phyloP scores from a whole-genome alignment of 202 grass and related monocot species.

The Dendrocalamus latiflorus region DNA sequence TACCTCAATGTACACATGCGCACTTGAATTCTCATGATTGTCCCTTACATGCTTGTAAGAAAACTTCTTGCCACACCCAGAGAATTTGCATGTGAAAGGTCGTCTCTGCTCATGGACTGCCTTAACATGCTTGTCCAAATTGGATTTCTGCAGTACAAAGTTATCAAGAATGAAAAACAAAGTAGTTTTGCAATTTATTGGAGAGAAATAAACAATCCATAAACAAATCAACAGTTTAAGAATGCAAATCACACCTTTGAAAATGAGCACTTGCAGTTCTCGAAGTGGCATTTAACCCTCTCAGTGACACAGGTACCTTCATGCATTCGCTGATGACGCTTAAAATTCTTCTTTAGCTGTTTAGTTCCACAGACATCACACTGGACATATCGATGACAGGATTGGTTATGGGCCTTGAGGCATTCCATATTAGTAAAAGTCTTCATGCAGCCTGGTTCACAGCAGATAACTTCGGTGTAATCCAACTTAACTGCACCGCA shows the following conservation, averaged over 20 bases:
- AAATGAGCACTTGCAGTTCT: slow-evolving; percentile 71
- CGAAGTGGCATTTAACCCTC: slow-evolving; percentile 53
- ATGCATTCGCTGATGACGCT: slow-evolving; percentile 68
- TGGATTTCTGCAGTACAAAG: slow-evolving; percentile 68
- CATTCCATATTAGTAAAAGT: slow-evolving; percentile 63
- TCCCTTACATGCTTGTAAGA: slow-evolving; percentile 89
- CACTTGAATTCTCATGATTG: slow-evolving; percentile 70
- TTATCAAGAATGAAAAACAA: slow-evolving; percentile 17
- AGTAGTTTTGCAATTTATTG: neutral
- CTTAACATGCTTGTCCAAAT: slow-evolving; percentile 68
- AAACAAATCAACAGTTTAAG: neutral
- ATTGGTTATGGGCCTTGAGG: slow-evolving; percentile 61
- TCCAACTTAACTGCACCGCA: slow-evolving; percentile 60
- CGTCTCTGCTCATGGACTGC: slow-evolving; percentile 50
- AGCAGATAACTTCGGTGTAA: slow-evolving; percentile 72
- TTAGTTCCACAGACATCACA: slow-evolving; percentile 68
- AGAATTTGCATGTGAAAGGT: slow-evolving; percentile 46
- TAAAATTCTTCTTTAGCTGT: slow-evolving; percentile 86
- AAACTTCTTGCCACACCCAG: slow-evolving; percentile 67
- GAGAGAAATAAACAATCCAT: neutral
- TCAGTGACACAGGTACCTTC: slow-evolving; percentile 36
- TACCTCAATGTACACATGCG: slow-evolving; percentile 58
- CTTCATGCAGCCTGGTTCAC: slow-evolving; percentile 70
- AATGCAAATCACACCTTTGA: slow-evolving; percentile 49
- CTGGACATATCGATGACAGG: slow-evolving; percentile 50